Evolutionary conservation across 805 yeast species (phyloP).

Genomic region (Hanseniaspora mollemarum): DNA sequence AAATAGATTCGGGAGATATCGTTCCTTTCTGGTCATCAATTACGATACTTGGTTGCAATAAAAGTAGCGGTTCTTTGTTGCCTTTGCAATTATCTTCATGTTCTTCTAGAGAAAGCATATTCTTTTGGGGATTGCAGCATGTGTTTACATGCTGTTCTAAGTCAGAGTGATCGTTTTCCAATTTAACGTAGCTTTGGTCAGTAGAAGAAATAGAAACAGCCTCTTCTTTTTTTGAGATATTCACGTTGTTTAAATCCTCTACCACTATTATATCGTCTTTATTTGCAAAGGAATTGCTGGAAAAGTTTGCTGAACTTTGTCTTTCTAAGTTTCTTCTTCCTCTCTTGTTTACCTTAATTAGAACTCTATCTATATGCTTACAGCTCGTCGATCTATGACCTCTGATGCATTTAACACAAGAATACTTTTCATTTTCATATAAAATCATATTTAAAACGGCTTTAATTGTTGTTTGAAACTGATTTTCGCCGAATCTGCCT

Average conservation of each 20-base stretch:
- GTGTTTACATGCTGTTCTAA: not conserved
- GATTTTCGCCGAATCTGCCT: no score
- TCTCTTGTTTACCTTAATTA: conserved; percentile 77
- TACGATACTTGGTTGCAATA: not conserved
- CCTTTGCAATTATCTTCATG: conserved; percentile 3
- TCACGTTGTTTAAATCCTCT: conserved; percentile 18
- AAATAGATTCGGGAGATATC: not conserved
- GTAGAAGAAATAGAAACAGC: conserved; percentile 17
- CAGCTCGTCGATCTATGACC: conserved; percentile 89
- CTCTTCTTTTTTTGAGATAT: not conserved
- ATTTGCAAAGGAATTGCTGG: not conserved
- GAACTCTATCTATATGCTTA: conserved; percentile 64
- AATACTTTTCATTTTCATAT: conserved; percentile 67
- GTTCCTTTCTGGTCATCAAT: not conserved
- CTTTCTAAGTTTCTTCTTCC: conserved; percentile 64
- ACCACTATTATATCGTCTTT: conserved; percentile 11
- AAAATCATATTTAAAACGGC: conserved; percentile 63
- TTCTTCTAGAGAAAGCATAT: not conserved
- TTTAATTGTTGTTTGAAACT: no score
- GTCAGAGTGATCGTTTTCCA: conserved; percentile 9
- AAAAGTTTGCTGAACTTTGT: conserved; percentile 13
- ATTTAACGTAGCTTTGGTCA: conserved; percentile 9
- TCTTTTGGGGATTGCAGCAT: not conserved
- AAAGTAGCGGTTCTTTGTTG: conserved; percentile 6
- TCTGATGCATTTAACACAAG: conserved; percentile 77